phyloP scores from a whole-genome alignment of 1,284 basidiomycete species.

The Boletellus deceptivus region DNA sequence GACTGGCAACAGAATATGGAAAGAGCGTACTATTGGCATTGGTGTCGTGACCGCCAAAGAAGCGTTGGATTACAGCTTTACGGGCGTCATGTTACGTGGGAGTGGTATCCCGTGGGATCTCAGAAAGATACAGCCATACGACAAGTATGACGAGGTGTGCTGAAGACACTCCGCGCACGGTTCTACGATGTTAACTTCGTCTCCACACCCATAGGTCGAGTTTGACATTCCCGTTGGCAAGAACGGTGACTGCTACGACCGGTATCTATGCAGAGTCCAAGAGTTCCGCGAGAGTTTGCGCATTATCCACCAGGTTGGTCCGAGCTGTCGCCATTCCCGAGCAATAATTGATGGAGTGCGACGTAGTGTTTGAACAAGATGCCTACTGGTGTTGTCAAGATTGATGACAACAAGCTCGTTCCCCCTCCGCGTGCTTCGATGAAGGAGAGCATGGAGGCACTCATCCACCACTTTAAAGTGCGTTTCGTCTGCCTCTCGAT shows the following conservation, averaged over 20 bases:
- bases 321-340: neutral
- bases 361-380: conserved; percentile 94
- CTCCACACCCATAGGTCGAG: conserved; percentile 64
- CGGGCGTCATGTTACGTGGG: conserved; percentile 95
- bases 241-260: conserved; percentile 97
- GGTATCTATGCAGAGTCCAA: conserved; percentile 95
- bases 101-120: conserved; percentile 96
- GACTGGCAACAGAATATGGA: conserved; percentile 97
- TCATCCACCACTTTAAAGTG: conserved; percentile 98
- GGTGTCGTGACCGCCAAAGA: conserved; percentile 93
- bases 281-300: conserved; percentile 95
- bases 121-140: conserved; percentile 90
- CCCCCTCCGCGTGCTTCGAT: conserved; percentile 97
- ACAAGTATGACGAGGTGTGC: conserved; percentile 89
- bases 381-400: conserved; percentile 88
- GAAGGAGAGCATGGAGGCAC: conserved; percentile 98
- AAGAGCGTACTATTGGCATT: conserved; percentile 88
- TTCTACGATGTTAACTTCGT: neutral
- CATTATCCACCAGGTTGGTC: conserved; percentile 77
- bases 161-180: neutral
- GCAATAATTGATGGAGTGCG: neutral
- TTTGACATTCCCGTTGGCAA: conserved; percentile 96
- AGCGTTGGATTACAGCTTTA: conserved; percentile 93
- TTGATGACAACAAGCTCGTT: conserved; percentile 97
- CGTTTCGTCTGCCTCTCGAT: conserved; percentile 11